phyloP scores from a whole-genome alignment of 768 basidiomycete genomes.

The Leccinum sublutescens region DNA sequence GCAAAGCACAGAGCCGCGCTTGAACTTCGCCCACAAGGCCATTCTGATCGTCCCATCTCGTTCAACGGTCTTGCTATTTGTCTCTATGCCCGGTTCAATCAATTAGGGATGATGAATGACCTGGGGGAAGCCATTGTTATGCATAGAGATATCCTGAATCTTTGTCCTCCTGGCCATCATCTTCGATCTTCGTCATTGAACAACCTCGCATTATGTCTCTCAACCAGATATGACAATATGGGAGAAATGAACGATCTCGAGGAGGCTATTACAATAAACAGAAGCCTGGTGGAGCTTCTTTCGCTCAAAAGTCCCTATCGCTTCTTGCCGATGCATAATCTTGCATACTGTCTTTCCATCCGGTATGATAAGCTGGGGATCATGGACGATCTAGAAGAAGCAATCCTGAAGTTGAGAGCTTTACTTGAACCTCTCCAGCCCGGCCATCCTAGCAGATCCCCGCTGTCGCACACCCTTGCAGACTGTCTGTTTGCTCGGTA shows the following conservation, averaged over 20 bases:
- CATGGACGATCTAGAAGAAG: background rate
- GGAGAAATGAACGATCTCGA: background rate
- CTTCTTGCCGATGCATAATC: background rate
- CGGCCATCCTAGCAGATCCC: background rate
- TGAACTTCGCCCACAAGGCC: constrained; percentile 6
- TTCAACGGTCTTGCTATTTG: constrained; percentile 19
- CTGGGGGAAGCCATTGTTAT: background rate
- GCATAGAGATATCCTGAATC: background rate
- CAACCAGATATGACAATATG: background rate
- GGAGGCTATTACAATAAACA: background rate
- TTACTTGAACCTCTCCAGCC: background rate
- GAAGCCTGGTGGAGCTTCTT: background rate
- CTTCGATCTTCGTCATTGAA: background rate
- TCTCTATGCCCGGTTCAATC: constrained; percentile 1
- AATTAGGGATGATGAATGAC: background rate
- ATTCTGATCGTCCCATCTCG: constrained; percentile 10
- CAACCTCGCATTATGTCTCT: background rate
- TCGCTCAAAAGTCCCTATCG: background rate
- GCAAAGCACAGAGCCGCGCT: constrained; percentile 8
- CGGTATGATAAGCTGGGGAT: background rate
- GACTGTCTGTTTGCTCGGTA: background rate
- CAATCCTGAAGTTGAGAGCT: background rate
- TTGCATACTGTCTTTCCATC: background rate
- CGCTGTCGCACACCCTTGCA: background rate
- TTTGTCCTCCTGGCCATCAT: constrained; percentile 1